Percentiles rank a stretch among this genome's conserved stretches.
These are phyloP conservation scores for Pseudopithomyces chartarum DNA, from an alignment of 2,329 filamentous ascomycete genomes.

Conservation along the genomic window DNA sequence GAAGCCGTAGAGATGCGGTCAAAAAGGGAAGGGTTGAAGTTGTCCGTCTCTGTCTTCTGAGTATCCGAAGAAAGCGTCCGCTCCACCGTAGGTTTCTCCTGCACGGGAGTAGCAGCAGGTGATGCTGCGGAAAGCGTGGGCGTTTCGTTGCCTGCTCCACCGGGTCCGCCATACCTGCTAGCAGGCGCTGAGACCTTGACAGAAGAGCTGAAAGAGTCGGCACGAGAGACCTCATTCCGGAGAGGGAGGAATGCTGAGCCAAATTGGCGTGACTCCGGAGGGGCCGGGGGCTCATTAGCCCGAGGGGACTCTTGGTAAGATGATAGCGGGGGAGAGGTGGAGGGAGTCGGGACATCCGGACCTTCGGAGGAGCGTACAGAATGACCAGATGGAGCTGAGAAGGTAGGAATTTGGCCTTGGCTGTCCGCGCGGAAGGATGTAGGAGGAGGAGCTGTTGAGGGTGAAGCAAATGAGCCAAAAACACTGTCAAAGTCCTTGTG, in stretches of 20 bases:
- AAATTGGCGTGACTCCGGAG: conserved; percentile 76
- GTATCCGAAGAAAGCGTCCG: conserved; percentile 33
- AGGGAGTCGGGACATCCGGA: conserved; percentile 63
- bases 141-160: conserved; percentile 54
- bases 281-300: conserved; percentile 64
- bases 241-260: conserved; percentile 78
- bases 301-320: conserved; percentile 60
- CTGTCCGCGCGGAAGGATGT: conserved; percentile 66
- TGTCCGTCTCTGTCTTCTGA: conserved; percentile 40
- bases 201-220: conserved; percentile 75
- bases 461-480: conserved; percentile 69
- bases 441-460: conserved; percentile 54
- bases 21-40: conserved; percentile 42
- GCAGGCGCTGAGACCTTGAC: conserved; percentile 76
- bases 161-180: conserved; percentile 62
- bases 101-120: conserved; percentile 58
- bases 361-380: conserved; percentile 53
- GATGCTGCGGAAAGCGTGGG: conserved; percentile 50
- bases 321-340: conserved; percentile 64
- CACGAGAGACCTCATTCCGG: conserved; percentile 57
- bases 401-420: conserved; percentile 40
- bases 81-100: conserved; percentile 48
- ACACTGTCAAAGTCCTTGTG: conserved; percentile 74
- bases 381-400: conserved; percentile 48
- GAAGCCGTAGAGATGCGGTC: conserved; percentile 46